Conservation (phyloP, 495 filamentous ascomycete genomes). For the Aspergillus sparsus region DNA sequence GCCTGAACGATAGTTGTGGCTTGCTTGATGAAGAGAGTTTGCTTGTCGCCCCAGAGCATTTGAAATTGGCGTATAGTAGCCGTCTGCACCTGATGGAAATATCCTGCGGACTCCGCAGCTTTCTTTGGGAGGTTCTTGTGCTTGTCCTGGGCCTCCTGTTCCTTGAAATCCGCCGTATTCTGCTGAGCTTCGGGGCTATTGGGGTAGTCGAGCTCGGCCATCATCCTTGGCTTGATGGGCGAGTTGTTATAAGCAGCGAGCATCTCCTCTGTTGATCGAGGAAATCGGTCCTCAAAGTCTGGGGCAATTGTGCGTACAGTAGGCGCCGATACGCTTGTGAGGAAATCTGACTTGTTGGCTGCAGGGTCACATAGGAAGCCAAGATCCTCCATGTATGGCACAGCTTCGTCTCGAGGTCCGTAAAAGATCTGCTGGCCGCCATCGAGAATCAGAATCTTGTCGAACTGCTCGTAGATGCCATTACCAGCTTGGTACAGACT, state of each 20-base stretch:
- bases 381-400: conserved; percentile 35
- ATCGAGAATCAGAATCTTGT: conserved; percentile 11
- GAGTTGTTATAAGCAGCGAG: conserved; percentile 45
- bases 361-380: conserved; percentile 66
- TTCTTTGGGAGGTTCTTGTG: conserved; percentile 39
- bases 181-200: conserved; percentile 43
- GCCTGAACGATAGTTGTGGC: conserved; percentile 45
- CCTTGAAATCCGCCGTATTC: conserved; percentile 51
- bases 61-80: conserved; percentile 57
- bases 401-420: neutral
- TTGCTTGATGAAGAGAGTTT: conserved; percentile 61
- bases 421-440: conserved; percentile 17
- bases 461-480: conserved; percentile 14
- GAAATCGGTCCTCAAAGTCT: conserved; percentile 52
- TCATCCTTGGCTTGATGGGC: conserved; percentile 35
- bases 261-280: conserved; percentile 45
- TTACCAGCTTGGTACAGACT: conserved; percentile 10
- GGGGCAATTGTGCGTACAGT: conserved; percentile 60
- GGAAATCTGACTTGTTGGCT: conserved; percentile 68
- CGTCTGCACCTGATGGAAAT: conserved; percentile 59
- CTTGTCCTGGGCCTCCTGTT: conserved; percentile 45
- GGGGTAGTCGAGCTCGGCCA: conserved; percentile 53
- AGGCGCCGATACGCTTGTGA: conserved; percentile 73
- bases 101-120: conserved; percentile 58
- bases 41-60: conserved; percentile 61